Evolutionary conservation across 1,284 basidiomycete species (phyloP), one percentile per base, ranked within the genome.

Genomic region (Farysia itapuensis): DNA sequence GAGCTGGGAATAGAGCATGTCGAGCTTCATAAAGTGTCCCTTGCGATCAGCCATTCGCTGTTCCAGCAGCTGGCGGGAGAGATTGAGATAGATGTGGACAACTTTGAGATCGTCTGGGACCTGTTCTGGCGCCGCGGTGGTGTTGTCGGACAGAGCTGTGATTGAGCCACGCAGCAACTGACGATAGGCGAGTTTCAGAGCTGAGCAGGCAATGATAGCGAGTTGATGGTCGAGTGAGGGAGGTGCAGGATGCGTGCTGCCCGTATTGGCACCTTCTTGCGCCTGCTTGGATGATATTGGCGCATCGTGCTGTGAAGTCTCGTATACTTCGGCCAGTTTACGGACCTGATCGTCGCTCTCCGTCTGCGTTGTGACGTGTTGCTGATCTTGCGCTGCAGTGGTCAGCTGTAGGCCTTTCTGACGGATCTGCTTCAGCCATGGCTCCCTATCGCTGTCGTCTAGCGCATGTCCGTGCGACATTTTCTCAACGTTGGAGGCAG

Each of bases 11-110:
- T 87, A 86, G 56, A 97, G 80, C 92, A 96, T 94, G 18, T 77
- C 73, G 19, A 84, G 83, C 77, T 91, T 91, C 87, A 96, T 90
- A 65, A 90, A 95, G 77, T 97, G 93, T 0, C 85, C 85, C 57
- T 84, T 77, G 22, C 92, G 81, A 42, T 81, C 80, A 64, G 77
- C 70, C 84, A 96, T 90, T 30, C 92, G 80, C 37, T 85, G 81
- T 63, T 82, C 67, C 35, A 95, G 76, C 37, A 87, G 76, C 21
- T 85, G 82, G 30, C 80, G 78, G 16, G 81, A 77, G 3, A 90
- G 90, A 36, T 87, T 81, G 65, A 94, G 85, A 75, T 87, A 92
- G 40, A 94, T 84, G 70, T 95, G 93, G 71, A 83, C 85, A 6
- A 89, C 88, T 8, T 22, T 37, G 3, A 61, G 19, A 30, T 61